These are phyloP conservation scores for Penicillium nordicum DNA, from an alignment of 2,329 filamentous ascomycete species.

Conservation along the genomic window DNA sequence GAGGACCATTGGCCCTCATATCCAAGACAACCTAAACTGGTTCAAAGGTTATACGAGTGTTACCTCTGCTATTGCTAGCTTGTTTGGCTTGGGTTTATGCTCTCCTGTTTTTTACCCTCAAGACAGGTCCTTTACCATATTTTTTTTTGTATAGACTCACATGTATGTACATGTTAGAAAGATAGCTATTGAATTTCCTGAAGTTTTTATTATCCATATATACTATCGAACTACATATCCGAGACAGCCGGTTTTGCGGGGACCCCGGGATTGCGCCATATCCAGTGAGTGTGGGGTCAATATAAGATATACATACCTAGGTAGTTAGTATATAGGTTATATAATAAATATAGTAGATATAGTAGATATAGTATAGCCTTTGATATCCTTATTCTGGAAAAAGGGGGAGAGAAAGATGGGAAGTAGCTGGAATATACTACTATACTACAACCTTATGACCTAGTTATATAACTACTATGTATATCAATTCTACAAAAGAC, in stretches of 20 bases:
- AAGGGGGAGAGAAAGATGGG: too few species aligned
- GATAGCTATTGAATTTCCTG: neutral
- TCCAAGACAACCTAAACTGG: neutral
- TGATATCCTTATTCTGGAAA: too few species aligned
- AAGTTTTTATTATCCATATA: neutral
- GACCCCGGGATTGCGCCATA: constrained; percentile 8
- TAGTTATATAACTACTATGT: too few species aligned
- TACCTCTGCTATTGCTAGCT: neutral
- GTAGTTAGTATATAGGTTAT: neutral
- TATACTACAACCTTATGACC: too few species aligned
- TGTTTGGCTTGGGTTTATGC: neutral
- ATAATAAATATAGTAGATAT: neutral
- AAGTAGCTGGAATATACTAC: too few species aligned
- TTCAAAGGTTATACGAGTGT: neutral
- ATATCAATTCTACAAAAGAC: too few species aligned
- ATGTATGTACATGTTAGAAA: neutral
- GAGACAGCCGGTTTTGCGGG: constrained; percentile 4
- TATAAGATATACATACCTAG: neutral
- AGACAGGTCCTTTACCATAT: neutral
- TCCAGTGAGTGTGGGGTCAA: neutral
- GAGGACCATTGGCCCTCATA: neutral
- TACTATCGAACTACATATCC: neutral
- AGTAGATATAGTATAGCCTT: too few species aligned
- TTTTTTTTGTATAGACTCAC: neutral
- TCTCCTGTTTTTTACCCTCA: neutral